These are phyloP conservation scores for Leccinum obscurum DNA, from an alignment of 768 basidiomycete species.

Conservation along the genomic window DNA sequence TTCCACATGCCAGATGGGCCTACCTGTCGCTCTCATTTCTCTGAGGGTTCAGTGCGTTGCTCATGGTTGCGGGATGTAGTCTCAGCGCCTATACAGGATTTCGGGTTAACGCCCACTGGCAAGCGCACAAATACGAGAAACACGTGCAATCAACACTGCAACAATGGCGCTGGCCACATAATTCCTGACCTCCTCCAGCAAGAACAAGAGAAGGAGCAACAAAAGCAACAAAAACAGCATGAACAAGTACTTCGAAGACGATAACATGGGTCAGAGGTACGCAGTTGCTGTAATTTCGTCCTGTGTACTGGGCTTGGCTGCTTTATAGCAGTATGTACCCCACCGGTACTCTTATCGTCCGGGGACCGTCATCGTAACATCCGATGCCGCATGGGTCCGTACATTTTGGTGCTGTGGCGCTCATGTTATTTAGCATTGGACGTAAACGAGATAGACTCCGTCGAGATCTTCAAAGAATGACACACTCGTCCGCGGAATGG, in stretches of 20 bases:
- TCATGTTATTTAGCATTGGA: not conserved
- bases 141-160: constrained; percentile 18
- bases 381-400: constrained; percentile 1
- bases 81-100: constrained; percentile 7
- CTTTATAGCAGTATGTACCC: constrained; percentile 13
- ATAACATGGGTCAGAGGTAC: constrained; percentile 14
- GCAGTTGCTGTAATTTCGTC: not conserved
- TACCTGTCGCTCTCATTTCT: constrained; percentile 19
- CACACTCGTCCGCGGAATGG: not conserved
- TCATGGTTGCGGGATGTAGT: constrained; percentile 12
- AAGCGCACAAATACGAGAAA: not conserved
- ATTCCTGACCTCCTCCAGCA: constrained; percentile 1
- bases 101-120: constrained; percentile 6
- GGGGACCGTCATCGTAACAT: not conserved
- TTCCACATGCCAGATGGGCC: not conserved
- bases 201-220: not conserved
- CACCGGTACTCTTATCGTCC: not conserved
- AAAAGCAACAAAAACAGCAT: constrained; percentile 18
- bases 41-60: not conserved
- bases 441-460: not conserved
- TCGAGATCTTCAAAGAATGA: not conserved
- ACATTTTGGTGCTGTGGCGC: not conserved
- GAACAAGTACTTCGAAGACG: constrained; percentile 11
- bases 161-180: not conserved
- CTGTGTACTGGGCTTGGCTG: not conserved